Percentiles rank a stretch among this genome's conserved stretches.
These are phyloP conservation scores for Brettanomyces sp. DNA, from an alignment of 805 yeast species.

Conservation along the genomic window DNA sequence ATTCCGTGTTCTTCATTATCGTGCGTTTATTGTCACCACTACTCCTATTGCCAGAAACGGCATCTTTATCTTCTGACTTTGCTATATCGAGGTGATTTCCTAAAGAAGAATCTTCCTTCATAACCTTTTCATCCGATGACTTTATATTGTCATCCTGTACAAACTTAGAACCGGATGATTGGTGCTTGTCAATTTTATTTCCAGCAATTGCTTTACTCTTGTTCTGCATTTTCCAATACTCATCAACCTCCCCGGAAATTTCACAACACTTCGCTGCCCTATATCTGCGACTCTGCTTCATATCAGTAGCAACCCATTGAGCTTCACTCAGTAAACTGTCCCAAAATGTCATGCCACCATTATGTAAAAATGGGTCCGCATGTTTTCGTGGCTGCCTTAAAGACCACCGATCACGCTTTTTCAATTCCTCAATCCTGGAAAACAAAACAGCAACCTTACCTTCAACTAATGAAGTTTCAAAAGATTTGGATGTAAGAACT, in stretches of 20 bases:
- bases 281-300: conserved; percentile 58
- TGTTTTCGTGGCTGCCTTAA: conserved; percentile 72
- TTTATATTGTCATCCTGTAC: no score
- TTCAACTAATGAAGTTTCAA: conserved; percentile 76
- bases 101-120: no score
- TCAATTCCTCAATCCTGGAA: conserved; percentile 85
- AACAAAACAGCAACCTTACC: conserved; percentile 86
- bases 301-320: conserved; percentile 76
- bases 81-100: no score
- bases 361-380: conserved; percentile 50
- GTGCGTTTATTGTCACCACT: no score
- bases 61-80: no score
- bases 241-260: conserved; percentile 64
- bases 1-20: no score
- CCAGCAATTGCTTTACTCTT: no score
- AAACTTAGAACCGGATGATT: no score
- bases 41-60: no score
- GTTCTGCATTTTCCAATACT: conserved; percentile 47
- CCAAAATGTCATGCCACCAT: conserved; percentile 51
- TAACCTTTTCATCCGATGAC: no score
- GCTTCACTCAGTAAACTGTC: conserved; percentile 67
- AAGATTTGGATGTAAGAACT: conserved; percentile 74
- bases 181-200: no score
- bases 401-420: conserved; percentile 84
- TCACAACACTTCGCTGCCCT: conserved; percentile 62